Evolutionary conservation across 345 rosid species (phyloP), one percentile per base, ranked within the genome.

Genomic region (Hibiscus mutabilis): DNA sequence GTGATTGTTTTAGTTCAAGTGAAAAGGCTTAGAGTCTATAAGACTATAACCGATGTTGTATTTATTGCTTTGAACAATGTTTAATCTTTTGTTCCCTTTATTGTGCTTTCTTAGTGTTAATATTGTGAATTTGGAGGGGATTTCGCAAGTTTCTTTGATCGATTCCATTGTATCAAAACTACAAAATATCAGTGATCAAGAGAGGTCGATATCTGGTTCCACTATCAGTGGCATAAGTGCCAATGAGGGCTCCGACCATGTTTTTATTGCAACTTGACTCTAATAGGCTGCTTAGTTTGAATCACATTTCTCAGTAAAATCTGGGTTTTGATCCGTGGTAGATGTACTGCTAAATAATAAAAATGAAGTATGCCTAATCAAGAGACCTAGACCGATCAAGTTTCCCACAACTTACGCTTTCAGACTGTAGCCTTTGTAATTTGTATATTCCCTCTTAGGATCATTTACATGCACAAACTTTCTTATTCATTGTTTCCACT

Each of bases 101-200:
- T 3, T 49, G 6, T 59, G 9, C 12, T 31, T 68, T n/a, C 52
- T 72, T 21, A 44, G 12, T 42, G 55, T 51, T 53, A 2, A 55
- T 55, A 49, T 59, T 74, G 33, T 68, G 6, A n/a, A 71, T 16
- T 46, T 44, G 40, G 66, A 42, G 15, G 24, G 63, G 14, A 70
- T 37, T 12, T 47, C 60, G 68, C 4, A 21, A 59, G 42, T 70
- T 66, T 64, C 66, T 76, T 74, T 31, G 2, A 12, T 67, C 69
- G 85, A 87, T 80, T 88, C 91, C 16, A 87, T 86, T 5, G 31
- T 80, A 52, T 82, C 79, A 5, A 87, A 85, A 77, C 80, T 84
- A 61, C 87, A 25, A 75, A 73, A 46, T 66, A 25, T 18, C 6
- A 69, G 68, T 70, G 59, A 61, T 71, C 81, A 68, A 65, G 84